phyloP scores from a whole-genome alignment of 352 stramenopile species.

The Phytophthora syringae region DNA sequence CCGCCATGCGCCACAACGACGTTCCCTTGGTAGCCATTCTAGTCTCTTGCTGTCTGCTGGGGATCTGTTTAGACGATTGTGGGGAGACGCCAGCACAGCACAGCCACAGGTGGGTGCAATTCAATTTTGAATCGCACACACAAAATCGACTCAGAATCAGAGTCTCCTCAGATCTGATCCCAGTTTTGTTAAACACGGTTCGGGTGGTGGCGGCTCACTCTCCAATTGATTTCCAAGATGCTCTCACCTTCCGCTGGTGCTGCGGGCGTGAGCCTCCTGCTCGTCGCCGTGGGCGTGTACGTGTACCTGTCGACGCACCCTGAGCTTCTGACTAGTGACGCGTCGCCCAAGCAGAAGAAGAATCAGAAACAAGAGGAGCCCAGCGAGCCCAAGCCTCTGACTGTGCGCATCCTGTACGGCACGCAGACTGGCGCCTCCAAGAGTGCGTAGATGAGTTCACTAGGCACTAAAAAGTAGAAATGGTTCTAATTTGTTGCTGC shows the following conservation, averaged over 20 bases:
- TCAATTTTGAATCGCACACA: constrained; percentile 17
- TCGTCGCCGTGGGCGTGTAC: constrained; percentile 57
- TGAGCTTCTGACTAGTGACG: constrained; percentile 21
- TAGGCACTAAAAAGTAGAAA: too few relatives aligned
- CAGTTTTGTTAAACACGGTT: constrained; percentile 20
- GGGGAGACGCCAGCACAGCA: constrained; percentile 4
- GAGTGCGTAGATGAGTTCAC: constrained; percentile 34
- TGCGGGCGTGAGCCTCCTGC: constrained; percentile 49
- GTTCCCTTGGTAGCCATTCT: constrained; percentile 86
- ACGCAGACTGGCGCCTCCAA: constrained; percentile 88
- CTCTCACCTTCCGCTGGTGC: constrained; percentile 40
- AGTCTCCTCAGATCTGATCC: constrained; percentile 14
- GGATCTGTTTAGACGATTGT: too few relatives aligned
- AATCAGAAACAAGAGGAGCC: constrained; percentile 19
- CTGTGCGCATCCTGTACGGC: constrained; percentile 87
- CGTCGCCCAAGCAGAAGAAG: constrained; percentile 27
- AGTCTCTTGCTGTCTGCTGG: constrained; percentile 23
- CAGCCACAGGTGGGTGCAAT: constrained; percentile 32
- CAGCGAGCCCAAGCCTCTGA: constrained; percentile 39
- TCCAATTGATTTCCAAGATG: constrained; percentile 28
- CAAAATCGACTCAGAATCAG: neutral
- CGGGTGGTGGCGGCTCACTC: constrained; percentile 29
- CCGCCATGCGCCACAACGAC: constrained; percentile 87
- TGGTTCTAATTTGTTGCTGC: neutral
- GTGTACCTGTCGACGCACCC: constrained; percentile 40